These are phyloP conservation scores for Fusarium aywerte DNA, from an alignment of 2,329 filamentous ascomycete genomes.

Conservation along the genomic window DNA sequence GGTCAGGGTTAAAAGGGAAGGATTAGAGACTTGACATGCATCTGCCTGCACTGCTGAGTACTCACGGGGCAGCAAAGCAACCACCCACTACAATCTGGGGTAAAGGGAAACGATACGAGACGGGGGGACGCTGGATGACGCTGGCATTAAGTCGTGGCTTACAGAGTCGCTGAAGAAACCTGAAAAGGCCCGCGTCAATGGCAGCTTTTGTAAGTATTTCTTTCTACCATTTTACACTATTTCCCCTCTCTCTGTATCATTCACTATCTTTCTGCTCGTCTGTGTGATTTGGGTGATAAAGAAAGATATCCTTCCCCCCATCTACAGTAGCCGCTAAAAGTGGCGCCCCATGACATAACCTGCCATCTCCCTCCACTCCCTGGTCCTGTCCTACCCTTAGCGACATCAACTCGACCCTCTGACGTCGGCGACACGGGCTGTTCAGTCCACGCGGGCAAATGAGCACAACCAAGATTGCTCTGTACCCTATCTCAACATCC, in stretches of 20 bases:
- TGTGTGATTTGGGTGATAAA: not conserved
- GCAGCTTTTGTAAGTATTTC: slow-evolving; percentile 50
- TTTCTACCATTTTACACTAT: not conserved
- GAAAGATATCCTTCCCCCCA: too few relatives aligned
- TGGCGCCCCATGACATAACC: slow-evolving; percentile 44
- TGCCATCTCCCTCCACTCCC: slow-evolving; percentile 15
- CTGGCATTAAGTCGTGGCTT: slow-evolving; percentile 41
- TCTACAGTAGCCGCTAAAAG: slow-evolving; percentile 18
- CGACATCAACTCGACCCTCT: slow-evolving; percentile 33
- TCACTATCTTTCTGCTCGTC: not conserved
- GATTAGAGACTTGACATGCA: slow-evolving; percentile 19
- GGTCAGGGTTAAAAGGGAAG: not conserved
- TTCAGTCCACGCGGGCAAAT: slow-evolving; percentile 16
- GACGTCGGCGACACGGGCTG: slow-evolving; percentile 42
- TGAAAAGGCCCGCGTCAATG: slow-evolving; percentile 45
- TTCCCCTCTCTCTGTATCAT: not conserved
- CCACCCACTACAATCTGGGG: slow-evolving; percentile 28
- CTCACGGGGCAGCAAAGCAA: slow-evolving; percentile 36
- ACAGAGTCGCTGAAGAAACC: slow-evolving; percentile 40
- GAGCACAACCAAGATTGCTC: slow-evolving; percentile 7
- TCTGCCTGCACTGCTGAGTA: slow-evolving; percentile 18
- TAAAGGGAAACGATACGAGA: slow-evolving; percentile 1
- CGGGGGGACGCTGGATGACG: slow-evolving; percentile 44
- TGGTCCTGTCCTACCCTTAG: slow-evolving; percentile 17
- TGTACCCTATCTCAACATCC: not conserved